Conservation (phyloP, 192 early-diverging fungal species). For the Coemansia sp. region DNA sequence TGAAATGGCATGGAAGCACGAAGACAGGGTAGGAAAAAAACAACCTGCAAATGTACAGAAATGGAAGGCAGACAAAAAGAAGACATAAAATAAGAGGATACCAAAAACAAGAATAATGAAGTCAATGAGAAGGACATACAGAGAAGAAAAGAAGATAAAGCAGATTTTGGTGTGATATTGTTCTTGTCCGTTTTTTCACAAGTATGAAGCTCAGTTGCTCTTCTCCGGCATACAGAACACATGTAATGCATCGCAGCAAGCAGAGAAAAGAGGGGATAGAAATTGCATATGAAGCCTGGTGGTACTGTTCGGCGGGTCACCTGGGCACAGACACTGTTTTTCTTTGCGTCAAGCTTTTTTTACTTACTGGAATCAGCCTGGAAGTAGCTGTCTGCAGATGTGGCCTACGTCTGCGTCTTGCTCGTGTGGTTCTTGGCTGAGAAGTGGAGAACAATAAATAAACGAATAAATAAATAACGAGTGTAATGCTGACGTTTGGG, state of each 20-base stretch:
- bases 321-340: neutral
- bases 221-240: neutral
- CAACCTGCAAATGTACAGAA: constrained; percentile 1
- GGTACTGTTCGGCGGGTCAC: neutral
- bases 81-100: constrained; percentile 7
- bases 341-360: neutral
- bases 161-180: constrained; percentile 1
- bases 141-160: constrained; percentile 5
- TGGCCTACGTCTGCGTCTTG: neutral
- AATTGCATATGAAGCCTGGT: neutral
- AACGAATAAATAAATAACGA: neutral
- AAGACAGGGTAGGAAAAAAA: constrained; percentile 17
- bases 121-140: constrained; percentile 31
- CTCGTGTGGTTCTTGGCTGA: neutral
- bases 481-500: neutral
- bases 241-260: constrained; percentile 7
- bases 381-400: constrained; percentile 5
- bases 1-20: constrained; percentile 26
- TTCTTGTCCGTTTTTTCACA: constrained; percentile 1
- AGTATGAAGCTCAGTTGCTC: neutral
- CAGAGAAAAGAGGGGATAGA: neutral
- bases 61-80: constrained; percentile 22
- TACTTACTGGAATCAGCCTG: constrained; percentile 1
- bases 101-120: constrained; percentile 46
- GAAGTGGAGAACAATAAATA: neutral